These are phyloP conservation scores for Leptomonas seymouri DNA, from an alignment of 208 protist species.

Conservation along the genomic window DNA sequence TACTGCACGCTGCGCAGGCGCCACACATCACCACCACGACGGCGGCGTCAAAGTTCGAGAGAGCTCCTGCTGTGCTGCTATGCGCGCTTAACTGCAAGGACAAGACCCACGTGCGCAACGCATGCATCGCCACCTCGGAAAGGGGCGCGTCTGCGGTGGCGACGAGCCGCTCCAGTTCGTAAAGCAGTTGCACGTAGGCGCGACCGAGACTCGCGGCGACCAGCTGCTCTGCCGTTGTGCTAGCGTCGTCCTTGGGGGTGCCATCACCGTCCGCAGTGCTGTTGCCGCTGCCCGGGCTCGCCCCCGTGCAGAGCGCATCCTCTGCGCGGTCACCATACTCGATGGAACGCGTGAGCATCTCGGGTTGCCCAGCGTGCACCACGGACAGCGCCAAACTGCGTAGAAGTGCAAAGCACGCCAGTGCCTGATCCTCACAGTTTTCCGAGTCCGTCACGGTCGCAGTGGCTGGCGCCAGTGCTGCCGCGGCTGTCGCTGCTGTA, in stretches of 20 bases:
- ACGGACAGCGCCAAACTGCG: constrained; percentile 24
- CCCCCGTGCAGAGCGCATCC: not conserved
- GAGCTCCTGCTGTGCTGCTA: not conserved
- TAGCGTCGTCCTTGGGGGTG: no score
- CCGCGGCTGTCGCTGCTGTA: not conserved
- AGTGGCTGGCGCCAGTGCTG: no score
- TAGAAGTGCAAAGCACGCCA: constrained; percentile 28
- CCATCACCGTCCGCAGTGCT: not conserved
- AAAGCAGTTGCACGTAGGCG: constrained; percentile 29
- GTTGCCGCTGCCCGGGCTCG: not conserved
- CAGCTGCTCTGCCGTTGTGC: constrained; percentile 21
- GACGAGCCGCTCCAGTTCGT: constrained; percentile 18
- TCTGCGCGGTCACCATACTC: not conserved
- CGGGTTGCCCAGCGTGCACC: constrained; percentile 13
- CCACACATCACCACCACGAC: constrained; percentile 5
- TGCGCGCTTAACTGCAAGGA: constrained; percentile 3
- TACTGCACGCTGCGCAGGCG: not conserved
- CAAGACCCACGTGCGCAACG: constrained; percentile 23
- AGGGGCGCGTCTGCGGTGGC: constrained; percentile 5
- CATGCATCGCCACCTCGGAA: constrained; percentile 10
- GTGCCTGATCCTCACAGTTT: constrained; percentile 2
- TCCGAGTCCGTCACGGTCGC: not conserved
- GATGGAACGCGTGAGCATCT: not conserved
- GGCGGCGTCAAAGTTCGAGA: constrained; percentile 8
- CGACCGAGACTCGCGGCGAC: constrained; percentile 7